phyloP scores from a whole-genome alignment of 75 land plant genomes.

The Chamaecyparis obtusa region DNA sequence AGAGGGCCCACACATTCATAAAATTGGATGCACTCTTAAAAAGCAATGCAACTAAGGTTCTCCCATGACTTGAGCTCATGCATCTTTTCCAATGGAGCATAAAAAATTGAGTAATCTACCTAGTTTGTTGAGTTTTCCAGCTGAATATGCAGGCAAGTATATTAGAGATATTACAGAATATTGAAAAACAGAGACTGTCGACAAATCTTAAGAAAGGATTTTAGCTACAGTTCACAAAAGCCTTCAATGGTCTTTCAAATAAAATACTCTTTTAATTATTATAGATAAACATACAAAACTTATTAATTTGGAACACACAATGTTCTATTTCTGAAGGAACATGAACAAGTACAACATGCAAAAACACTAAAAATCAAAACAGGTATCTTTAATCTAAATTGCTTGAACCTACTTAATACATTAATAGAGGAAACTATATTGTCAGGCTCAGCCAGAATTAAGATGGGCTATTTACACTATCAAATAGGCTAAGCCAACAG shows the following conservation, averaged over 20 bases:
- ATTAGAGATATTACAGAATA: no score
- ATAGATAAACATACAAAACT: conserved; percentile 11
- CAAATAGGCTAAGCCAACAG: neutral
- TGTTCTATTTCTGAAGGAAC: neutral
- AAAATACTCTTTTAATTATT: no score
- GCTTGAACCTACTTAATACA: neutral
- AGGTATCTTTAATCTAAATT: neutral
- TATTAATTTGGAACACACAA: neutral
- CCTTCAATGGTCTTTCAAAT: neutral
- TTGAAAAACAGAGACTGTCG: no score
- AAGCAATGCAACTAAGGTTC: neutral
- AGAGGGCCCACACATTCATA: neutral
- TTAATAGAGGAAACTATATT: neutral
- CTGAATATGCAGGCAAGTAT: no score
- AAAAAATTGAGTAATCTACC: neutral
- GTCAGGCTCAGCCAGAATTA: neutral
- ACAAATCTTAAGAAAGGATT: neutral
- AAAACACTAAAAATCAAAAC: no score
- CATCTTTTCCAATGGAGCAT: no score
- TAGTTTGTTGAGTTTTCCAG: neutral
- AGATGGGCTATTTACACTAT: no score
- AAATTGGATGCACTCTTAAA: neutral
- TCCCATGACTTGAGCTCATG: neutral
- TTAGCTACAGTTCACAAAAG: neutral
- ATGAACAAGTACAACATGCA: neutral